Evolutionary conservation across 441 rosid species (phyloP), one percentile per base, ranked within the genome.

Genomic region (Erodium moschatum): DNA sequence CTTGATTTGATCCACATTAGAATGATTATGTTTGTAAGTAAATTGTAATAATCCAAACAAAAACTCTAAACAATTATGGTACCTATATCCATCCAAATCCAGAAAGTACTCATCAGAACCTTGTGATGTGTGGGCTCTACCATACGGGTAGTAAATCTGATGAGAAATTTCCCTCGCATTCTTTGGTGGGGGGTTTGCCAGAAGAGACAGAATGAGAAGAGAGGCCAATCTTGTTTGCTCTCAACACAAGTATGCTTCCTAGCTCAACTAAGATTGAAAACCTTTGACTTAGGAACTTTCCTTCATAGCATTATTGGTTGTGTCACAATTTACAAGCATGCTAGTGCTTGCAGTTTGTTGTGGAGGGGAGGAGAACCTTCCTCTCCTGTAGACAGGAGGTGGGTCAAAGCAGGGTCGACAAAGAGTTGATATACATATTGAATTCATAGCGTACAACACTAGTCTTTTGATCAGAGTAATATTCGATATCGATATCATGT

Each of bases 261-360:
- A 60, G 27, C 64, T 61, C 13, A 27, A 61, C n/a, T 21, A 21
- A 12, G 11, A 24, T 21, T 27, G 15, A 20, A 61, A 10, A 61
- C 64, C 64, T 61, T 61, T 61, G 64, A 61, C 64, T n/a, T 61
- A 61, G 64, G 64, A 61, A 61, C 33, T 61, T 61, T 61, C 33
- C 64, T 61, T 24, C 64, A 21, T 61, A 3, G n/a, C 64, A 61
- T 21, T 61, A 21, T 61, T 61, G 64, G 33, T 33, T 61, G 31
- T 61, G 64, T 24, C 33, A 21, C 64, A 21, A 61, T 61, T 61
- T 21, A 61, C 64, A 61, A 61, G 64, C 64, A 61, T 61, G 6
- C 2, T 61, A 61, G 64, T 24, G 6, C 21, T 12, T 61, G 38
- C 38, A 33, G 38, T 33, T 33, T 33, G 38, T 33, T 33, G 38